Conservation (phyloP, 2,329 filamentous ascomycete species). For the Neonectria neomacrospora region DNA sequence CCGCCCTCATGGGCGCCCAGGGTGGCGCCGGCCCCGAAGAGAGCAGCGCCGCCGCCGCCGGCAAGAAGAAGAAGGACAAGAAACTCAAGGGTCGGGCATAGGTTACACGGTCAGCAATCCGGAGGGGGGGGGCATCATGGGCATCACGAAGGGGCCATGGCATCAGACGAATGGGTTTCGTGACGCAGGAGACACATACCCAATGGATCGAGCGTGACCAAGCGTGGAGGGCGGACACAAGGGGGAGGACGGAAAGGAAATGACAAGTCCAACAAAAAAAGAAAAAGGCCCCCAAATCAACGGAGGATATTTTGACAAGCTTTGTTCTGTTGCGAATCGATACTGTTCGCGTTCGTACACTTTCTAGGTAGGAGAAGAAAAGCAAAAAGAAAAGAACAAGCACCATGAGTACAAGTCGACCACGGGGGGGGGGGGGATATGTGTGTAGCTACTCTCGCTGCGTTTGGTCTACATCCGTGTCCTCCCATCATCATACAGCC, state of each 20-base stretch:
- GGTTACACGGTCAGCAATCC: neutral
- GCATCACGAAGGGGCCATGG: neutral
- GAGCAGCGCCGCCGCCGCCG: conserved; percentile 36
- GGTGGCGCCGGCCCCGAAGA: conserved; percentile 43
- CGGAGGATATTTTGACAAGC: conserved; percentile 22
- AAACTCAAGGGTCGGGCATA: conserved; percentile 56
- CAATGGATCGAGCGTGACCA: conserved; percentile 12
- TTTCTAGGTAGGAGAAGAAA: conserved; percentile 18
- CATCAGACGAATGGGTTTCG: neutral
- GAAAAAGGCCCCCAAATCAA: conserved; percentile 11
- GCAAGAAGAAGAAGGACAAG: conserved; percentile 61
- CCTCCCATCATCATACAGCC: conserved; percentile 46
- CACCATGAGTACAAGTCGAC: conserved; percentile 5
- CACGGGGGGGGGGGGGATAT: conserved; percentile 40
- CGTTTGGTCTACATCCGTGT: conserved; percentile 16
- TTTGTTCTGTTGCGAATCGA: conserved; percentile 31
- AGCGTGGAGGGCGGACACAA: neutral
- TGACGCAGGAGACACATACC: conserved; percentile 9
- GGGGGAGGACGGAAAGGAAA: neutral
- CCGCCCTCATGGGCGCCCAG: conserved; percentile 54
- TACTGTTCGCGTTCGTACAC: conserved; percentile 31
- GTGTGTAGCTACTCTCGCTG: conserved; percentile 33
- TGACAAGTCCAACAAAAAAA: conserved; percentile 25
- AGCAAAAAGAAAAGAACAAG: conserved; percentile 1
- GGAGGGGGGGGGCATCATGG: neutral